These are phyloP conservation scores for Paxillus involutus DNA, from an alignment of 768 basidiomycete species.

Conservation along the genomic window DNA sequence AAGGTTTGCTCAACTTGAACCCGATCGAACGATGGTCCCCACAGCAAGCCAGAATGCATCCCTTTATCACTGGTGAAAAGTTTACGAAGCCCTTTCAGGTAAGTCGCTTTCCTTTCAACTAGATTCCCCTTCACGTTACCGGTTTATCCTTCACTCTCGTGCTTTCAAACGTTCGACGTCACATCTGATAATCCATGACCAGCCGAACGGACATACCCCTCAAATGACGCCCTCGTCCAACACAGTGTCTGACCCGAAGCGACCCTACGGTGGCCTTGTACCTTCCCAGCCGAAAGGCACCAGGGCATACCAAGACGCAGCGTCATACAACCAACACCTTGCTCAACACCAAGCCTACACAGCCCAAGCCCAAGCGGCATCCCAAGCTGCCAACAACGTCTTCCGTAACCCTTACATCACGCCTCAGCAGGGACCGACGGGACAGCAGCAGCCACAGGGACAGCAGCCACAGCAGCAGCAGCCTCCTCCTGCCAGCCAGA, in stretches of 20 bases:
- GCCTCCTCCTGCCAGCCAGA: slow-evolving; percentile 9
- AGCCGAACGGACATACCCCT: slow-evolving; percentile 53
- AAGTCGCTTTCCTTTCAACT: slow-evolving; percentile 27
- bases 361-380: slow-evolving; percentile 76
- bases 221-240: slow-evolving; percentile 31
- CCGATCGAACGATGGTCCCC: slow-evolving; percentile 97
- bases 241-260: slow-evolving; percentile 63
- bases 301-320: slow-evolving; percentile 88
- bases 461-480: slow-evolving; percentile 30
- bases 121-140: background rate
- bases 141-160: background rate
- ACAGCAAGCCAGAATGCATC: slow-evolving; percentile 92
- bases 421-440: slow-evolving; percentile 39
- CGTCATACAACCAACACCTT: slow-evolving; percentile 91
- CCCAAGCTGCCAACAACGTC: slow-evolving; percentile 65
- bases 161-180: background rate
- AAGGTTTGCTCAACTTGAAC: slow-evolving; percentile 90
- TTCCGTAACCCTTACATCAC: slow-evolving; percentile 84
- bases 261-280: slow-evolving; percentile 91
- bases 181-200: slow-evolving; percentile 3
- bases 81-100: slow-evolving; percentile 85
- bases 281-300: slow-evolving; percentile 86
- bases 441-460: slow-evolving; percentile 32
- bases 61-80: slow-evolving; percentile 98
- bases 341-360: slow-evolving; percentile 93